Percentiles rank a stretch among this genome's conserved stretches.
phyloP scores from a whole-genome alignment of 768 basidiomycete species.

The Heimioporus sp. region DNA sequence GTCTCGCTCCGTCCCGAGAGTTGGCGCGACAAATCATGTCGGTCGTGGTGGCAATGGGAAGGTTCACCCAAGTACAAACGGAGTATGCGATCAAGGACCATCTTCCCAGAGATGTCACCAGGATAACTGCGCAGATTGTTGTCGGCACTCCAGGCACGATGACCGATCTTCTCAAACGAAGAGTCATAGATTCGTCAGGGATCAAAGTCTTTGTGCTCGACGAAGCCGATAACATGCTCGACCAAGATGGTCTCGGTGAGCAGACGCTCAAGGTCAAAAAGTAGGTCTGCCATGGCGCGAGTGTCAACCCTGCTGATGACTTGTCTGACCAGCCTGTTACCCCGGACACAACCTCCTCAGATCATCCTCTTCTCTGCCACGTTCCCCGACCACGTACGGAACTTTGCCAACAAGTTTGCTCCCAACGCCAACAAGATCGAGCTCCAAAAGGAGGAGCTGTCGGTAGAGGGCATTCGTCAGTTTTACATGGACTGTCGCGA shows the following conservation, averaged over 20 bases:
- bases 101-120: conserved; percentile 60
- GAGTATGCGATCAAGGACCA: conserved; percentile 95
- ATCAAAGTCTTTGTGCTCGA: conserved; percentile 95
- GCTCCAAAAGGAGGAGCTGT: conserved; percentile 89
- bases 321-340: conserved; percentile 48
- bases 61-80: conserved; percentile 90
- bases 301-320: conserved; percentile 11
- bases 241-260: conserved; percentile 90
- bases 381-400: conserved; percentile 90
- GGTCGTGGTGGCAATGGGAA: conserved; percentile 91
- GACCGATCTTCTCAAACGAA: conserved; percentile 77
- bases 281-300: conserved; percentile 41
- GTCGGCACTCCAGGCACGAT: conserved; percentile 97
- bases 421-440: conserved; percentile 96
- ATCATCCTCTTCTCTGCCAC: conserved; percentile 98
- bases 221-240: conserved; percentile 99
- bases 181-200: conserved; percentile 72
- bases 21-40: conserved; percentile 97
- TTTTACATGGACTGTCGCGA: conserved; percentile 96
- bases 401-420: conserved; percentile 91
- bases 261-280: conserved; percentile 94
- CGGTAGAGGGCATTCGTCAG: conserved; percentile 91
- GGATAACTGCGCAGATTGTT: conserved; percentile 83
- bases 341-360: conserved; percentile 58
- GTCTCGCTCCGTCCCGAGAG: conserved; percentile 97